These are phyloP conservation scores for Silene conica DNA, from an alignment of 148 eudicot genomes.

Conservation along the genomic window DNA sequence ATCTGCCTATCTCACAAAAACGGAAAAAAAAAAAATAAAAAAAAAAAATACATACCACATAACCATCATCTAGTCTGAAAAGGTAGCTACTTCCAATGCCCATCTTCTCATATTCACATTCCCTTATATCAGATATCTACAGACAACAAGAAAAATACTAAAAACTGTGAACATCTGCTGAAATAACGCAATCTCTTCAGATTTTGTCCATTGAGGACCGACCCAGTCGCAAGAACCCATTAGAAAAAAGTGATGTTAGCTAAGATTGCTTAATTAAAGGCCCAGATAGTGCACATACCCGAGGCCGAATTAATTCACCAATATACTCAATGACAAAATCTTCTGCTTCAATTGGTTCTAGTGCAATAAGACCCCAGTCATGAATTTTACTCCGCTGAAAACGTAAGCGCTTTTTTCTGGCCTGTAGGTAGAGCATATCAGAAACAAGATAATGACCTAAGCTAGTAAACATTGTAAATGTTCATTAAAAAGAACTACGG, in stretches of 20 bases:
- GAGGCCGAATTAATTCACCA: slow-evolving; percentile 93
- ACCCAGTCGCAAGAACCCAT: background rate
- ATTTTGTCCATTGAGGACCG: background rate
- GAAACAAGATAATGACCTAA: slow-evolving; percentile 6
- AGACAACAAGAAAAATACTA: slow-evolving; percentile 3
- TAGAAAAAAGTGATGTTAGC: background rate
- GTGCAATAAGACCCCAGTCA: slow-evolving; percentile 97
- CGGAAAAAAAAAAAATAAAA: background rate
- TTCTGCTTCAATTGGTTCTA: slow-evolving; percentile 92
- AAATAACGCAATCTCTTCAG: background rate
- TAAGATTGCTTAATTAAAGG: background rate
- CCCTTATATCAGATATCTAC: slow-evolving; percentile 96
- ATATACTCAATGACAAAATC: slow-evolving; percentile 99
- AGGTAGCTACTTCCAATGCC: slow-evolving; percentile 99
- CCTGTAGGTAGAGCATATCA: slow-evolving; percentile 37
- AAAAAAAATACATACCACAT: slow-evolving; percentile 61
- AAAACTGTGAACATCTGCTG: background rate
- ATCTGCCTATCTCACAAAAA: background rate
- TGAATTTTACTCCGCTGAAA: slow-evolving; percentile 96
- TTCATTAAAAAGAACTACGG: background rate
- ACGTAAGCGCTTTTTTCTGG: slow-evolving; percentile 85
- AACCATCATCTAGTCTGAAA: slow-evolving; percentile 95
- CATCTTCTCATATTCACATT: slow-evolving; percentile 83
- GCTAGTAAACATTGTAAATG: background rate
- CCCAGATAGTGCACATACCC: slow-evolving; percentile 42